Evolutionary conservation across 2,329 filamentous ascomycete genomes (phyloP).

Genomic region (Daldinia eschscholtzii): DNA sequence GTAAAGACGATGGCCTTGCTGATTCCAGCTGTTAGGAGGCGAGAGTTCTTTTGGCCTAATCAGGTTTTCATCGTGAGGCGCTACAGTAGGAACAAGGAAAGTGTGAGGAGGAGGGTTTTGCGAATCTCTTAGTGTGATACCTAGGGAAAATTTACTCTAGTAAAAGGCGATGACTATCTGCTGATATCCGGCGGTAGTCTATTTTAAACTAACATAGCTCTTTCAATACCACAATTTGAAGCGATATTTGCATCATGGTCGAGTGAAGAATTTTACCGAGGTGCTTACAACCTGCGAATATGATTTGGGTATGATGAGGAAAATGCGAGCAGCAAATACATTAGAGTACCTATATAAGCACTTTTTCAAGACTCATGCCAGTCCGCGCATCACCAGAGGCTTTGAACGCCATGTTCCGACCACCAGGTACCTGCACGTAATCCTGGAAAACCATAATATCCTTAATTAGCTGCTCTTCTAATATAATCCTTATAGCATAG

Average conservation of each 20-base stretch:
- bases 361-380: no score
- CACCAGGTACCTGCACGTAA: no score
- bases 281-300: not conserved
- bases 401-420: no score
- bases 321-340: no score
- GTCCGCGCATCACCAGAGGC: no score
- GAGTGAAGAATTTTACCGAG: not conserved
- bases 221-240: not conserved
- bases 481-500: not conserved
- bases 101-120: not conserved
- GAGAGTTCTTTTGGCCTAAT: not conserved
- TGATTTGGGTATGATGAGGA: not conserved
- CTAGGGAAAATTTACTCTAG: not conserved
- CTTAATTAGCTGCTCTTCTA: no score
- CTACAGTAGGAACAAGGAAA: not conserved
- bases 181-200: not conserved
- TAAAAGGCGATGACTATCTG: not conserved
- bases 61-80: not conserved
- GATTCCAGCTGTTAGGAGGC: conserved; percentile 17
- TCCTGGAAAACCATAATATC: no score
- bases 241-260: not conserved
- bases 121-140: not conserved
- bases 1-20: conserved; percentile 5
- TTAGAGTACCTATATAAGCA: no score
- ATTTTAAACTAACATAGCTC: not conserved